A percentile compares a stretch with the other conserved stretches of the same genome.
These are phyloP conservation scores for Ophiostoma perfectum DNA, from an alignment of 2,329 filamentous ascomycete genomes.

Conservation along the genomic window DNA sequence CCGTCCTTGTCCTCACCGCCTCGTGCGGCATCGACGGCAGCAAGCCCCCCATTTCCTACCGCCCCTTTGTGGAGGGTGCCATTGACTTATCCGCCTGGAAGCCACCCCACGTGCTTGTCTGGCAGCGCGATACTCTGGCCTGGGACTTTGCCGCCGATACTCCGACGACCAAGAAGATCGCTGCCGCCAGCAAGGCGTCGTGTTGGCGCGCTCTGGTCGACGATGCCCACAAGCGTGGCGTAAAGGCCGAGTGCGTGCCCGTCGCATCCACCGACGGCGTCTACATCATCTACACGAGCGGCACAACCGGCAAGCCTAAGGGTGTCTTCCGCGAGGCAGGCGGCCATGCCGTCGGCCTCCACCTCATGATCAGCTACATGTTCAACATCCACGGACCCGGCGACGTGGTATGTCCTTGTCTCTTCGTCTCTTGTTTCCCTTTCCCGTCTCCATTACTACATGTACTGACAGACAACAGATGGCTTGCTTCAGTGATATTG, in stretches of 20 bases:
- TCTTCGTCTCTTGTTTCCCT: background rate
- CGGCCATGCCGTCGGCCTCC: constrained; percentile 79
- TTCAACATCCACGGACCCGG: constrained; percentile 79
- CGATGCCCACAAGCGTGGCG: constrained; percentile 48
- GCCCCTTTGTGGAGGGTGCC: constrained; percentile 69
- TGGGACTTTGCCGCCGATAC: constrained; percentile 66
- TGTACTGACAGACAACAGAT: constrained; percentile 25
- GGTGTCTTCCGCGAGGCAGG: constrained; percentile 77
- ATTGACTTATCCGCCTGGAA: constrained; percentile 63
- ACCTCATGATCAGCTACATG: constrained; percentile 74
- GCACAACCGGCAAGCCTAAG: constrained; percentile 77
- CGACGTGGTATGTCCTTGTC: constrained; percentile 50
- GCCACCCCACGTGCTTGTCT: constrained; percentile 67
- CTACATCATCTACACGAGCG: constrained; percentile 88
- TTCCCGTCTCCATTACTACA: background rate
- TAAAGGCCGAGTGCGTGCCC: constrained; percentile 55
- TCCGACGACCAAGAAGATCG: constrained; percentile 10
- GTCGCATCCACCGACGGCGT: constrained; percentile 71
- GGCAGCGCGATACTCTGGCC: constrained; percentile 71
- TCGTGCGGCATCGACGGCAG: constrained; percentile 86
- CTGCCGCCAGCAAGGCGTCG: constrained; percentile 2
- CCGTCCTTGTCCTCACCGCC: constrained; percentile 74
- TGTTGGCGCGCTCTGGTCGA: constrained; percentile 70
- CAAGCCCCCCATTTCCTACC: constrained; percentile 75
- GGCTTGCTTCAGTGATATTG: constrained; percentile 60